Base-by-base conservation (phyloP, 768 basidiomycete genomes). In the Lactarius vividus region DNA sequence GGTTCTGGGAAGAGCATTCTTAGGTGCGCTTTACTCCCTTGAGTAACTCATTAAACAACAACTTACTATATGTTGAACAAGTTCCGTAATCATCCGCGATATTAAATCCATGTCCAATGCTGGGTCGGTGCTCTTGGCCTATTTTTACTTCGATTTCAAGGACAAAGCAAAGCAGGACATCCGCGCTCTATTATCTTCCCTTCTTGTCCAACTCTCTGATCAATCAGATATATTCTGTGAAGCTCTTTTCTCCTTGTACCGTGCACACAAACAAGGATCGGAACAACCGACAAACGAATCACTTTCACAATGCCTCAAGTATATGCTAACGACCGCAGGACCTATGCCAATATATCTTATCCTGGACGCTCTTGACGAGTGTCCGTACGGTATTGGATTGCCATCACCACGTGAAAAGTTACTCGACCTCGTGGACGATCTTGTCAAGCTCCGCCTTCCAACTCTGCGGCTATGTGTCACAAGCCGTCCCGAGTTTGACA, bases 311-410 rank as follows among this genome's bases (percentile, higher is more conserved):
- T 49, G 46, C 23, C 46, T 49, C 46, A 23, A 23, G 11, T 1
- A 23, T 49, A 49, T 49, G 46, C 46, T 49, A 1, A 46, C 10
- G 23, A 5, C 9, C 23, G 1, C 23, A 2, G 11, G 46, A 13
- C 11, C 13, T 23, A 10, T 23, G 23, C 23, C 61, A 28, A 37
- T 37, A 15, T 61, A 29, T 28, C 60, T 61, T 4, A 7, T 61
- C 31, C 28, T 61, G 0, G 60, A 53, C 20, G 60, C 60, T 0
- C 46, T 61, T 10, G 60, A 61, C 16, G 60, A 61, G 16, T 61
- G 49, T 52, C 33, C 60, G 1, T 53, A 61, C 5, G 26, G 7
- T 1, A 20, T 18, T 23, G 60, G 60, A 9, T 53, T 61, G 5
- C 61, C 53, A 1, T 55, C 61, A 3, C n/a, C 61, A 15, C 61